Evolutionary conservation across 257 asterid species (phyloP).

Genomic region (Avicennia marina): DNA sequence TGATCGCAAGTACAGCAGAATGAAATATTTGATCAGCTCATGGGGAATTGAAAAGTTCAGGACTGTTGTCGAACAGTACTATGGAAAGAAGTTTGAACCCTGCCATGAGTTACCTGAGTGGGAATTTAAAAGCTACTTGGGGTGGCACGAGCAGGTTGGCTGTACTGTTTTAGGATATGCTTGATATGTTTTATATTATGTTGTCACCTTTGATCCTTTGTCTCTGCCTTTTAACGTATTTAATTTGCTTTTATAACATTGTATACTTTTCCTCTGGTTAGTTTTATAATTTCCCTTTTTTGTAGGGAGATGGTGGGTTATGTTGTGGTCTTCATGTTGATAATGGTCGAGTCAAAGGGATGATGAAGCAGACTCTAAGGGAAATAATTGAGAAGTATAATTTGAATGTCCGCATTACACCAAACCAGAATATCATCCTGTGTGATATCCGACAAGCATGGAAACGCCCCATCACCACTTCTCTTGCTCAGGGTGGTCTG

Average conservation of each 20-base stretch:
- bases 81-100: constrained; percentile 79
- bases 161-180: neutral
- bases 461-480: constrained; percentile 79
- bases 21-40: constrained; percentile 88
- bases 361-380: constrained; percentile 72
- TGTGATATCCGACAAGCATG: constrained; percentile 72
- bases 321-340: constrained; percentile 97
- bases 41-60: constrained; percentile 98
- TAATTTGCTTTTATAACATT: neutral
- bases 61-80: constrained; percentile 75
- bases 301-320: constrained; percentile 85
- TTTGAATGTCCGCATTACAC: constrained; percentile 83
- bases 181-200: neutral
- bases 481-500: constrained; percentile 95
- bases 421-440: constrained; percentile 87
- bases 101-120: constrained; percentile 84
- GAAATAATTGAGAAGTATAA: constrained; percentile 86
- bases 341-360: constrained; percentile 79
- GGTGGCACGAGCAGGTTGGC: constrained; percentile 96
- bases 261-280: neutral
- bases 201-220: neutral
- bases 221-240: neutral
- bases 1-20: constrained; percentile 93
- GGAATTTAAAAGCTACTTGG: constrained; percentile 95
- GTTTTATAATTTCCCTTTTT: constrained; percentile 10